Evolutionary conservation across 2,329 filamentous ascomycete species (phyloP).

Genomic region (Boeremia exigua): DNA sequence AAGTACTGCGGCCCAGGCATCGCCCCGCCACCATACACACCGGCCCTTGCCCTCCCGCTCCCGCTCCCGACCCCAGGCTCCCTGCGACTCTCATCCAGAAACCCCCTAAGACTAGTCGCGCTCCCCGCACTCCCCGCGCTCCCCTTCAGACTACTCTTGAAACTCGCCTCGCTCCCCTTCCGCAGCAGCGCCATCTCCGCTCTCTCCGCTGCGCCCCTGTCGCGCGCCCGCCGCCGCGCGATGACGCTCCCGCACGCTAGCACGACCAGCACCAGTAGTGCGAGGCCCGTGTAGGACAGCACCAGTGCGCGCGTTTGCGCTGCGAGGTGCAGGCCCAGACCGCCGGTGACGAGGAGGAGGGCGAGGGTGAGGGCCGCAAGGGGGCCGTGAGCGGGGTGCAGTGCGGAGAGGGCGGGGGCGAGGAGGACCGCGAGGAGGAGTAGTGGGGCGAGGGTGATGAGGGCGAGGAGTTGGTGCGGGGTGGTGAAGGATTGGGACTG

Average conservation of each 20-base stretch:
- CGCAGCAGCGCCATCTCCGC: background rate
- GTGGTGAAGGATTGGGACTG: conserved; percentile 53
- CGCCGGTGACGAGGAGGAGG: conserved; percentile 41
- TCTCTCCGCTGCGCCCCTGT: conserved; percentile 21
- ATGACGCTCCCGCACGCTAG: conserved; percentile 31
- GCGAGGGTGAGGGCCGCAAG: conserved; percentile 51
- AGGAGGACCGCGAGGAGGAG: conserved; percentile 35
- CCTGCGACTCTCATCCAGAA: conserved; percentile 12
- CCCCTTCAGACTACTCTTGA: conserved; percentile 17
- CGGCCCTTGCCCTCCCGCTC: conserved; percentile 5
- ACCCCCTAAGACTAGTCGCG: conserved; percentile 17
- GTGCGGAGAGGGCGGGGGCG: conserved; percentile 34
- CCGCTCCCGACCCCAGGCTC: conserved; percentile 11
- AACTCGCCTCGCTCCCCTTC: no score
- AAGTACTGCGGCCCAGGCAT: conserved; percentile 48
- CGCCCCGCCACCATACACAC: conserved; percentile 40
- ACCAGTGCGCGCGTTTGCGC: conserved; percentile 30
- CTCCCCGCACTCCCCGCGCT: conserved; percentile 5
- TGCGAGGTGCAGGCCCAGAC: conserved; percentile 42
- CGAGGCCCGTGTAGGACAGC: conserved; percentile 32
- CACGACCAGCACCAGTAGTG: conserved; percentile 15
- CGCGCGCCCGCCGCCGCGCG: conserved; percentile 21
- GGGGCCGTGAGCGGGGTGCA: conserved; percentile 45
- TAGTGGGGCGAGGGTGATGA: conserved; percentile 55
- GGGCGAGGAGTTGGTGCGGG: conserved; percentile 56